phyloP scores from a whole-genome alignment of 768 basidiomycete genomes.

The Pleurotus djamor region DNA sequence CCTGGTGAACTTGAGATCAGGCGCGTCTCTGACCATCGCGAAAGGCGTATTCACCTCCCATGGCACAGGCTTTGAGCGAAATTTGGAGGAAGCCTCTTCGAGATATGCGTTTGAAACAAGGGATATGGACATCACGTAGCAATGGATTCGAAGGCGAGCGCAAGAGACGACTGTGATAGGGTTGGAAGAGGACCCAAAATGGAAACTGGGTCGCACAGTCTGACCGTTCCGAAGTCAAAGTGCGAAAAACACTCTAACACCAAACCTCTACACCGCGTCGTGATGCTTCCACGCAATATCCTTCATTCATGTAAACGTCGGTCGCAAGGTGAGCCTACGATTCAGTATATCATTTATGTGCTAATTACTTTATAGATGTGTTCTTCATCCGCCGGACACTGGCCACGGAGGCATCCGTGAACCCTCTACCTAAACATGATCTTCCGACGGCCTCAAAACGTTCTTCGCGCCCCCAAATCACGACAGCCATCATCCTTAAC shows the following conservation, averaged over 20 bases:
- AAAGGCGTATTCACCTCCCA: slow-evolving; percentile 74
- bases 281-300: slow-evolving; percentile 31
- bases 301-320: slow-evolving; percentile 26
- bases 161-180: slow-evolving; percentile 1
- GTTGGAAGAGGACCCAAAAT: background rate
- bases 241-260: background rate
- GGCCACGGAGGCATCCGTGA: slow-evolving; percentile 37
- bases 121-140: slow-evolving; percentile 60
- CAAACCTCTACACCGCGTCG: slow-evolving; percentile 1
- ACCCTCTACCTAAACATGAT: slow-evolving; percentile 11
- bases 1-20: slow-evolving; percentile 41
- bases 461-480: slow-evolving; percentile 34
- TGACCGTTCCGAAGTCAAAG: background rate
- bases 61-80: slow-evolving; percentile 86
- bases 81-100: slow-evolving; percentile 85
- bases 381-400: slow-evolving; percentile 31
- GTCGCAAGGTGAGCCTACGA: slow-evolving; percentile 20
- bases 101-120: slow-evolving; percentile 83
- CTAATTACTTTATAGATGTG: slow-evolving; percentile 6
- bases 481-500: slow-evolving; percentile 72
- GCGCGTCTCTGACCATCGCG: background rate
- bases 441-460: slow-evolving; percentile 23
- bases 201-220: background rate
- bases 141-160: slow-evolving; percentile 1
- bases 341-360: background rate